A percentile compares a stretch with the other conserved stretches of the same genome.
phyloP scores from a whole-genome alignment of 2,329 filamentous ascomycete genomes.

The Ophiobolus disseminans region DNA sequence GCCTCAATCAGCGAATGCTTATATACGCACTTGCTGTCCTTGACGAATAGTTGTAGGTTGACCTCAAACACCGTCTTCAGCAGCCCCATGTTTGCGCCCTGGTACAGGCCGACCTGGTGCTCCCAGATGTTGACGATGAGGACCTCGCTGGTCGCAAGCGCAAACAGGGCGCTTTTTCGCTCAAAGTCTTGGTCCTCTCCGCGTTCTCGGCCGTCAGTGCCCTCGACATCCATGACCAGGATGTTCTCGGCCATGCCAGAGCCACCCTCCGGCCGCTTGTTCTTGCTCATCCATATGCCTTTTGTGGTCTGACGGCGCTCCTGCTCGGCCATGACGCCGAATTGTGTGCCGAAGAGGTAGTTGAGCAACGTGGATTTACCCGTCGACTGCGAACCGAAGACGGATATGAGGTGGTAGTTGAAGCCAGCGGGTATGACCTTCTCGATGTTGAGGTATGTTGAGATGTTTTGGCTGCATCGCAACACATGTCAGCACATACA shows the following conservation, averaged over 20 bases:
- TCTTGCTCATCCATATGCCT: constrained; percentile 99
- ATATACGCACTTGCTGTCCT: constrained; percentile 80
- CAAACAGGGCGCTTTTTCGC: constrained; percentile 96
- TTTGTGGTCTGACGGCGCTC: constrained; percentile 97
- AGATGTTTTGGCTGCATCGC: constrained; percentile 71
- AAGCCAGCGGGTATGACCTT: constrained; percentile 88
- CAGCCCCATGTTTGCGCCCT: constrained; percentile 98
- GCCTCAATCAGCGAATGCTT: not conserved
- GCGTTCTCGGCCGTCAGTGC: constrained; percentile 92
- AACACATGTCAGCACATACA: constrained; percentile 26
- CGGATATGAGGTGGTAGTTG: constrained; percentile 99
- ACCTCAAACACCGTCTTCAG: constrained; percentile 99
- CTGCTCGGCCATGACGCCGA: constrained; percentile 96
- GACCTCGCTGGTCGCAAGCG: constrained; percentile 95
- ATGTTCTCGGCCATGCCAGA: constrained; percentile 92
- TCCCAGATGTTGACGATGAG: constrained; percentile 99
- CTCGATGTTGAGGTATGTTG: constrained; percentile 80
- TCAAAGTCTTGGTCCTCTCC: constrained; percentile 99
- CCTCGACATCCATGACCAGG: constrained; percentile 98
- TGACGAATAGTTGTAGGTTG: constrained; percentile 94
- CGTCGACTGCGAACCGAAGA: constrained; percentile 98
- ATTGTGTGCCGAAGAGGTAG: constrained; percentile 91
- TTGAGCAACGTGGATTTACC: constrained; percentile 98
- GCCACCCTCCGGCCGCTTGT: constrained; percentile 68
- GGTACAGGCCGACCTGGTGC: constrained; percentile 96